Conservation (phyloP, 495 filamentous ascomycete species). For the Letharia columbiana region DNA sequence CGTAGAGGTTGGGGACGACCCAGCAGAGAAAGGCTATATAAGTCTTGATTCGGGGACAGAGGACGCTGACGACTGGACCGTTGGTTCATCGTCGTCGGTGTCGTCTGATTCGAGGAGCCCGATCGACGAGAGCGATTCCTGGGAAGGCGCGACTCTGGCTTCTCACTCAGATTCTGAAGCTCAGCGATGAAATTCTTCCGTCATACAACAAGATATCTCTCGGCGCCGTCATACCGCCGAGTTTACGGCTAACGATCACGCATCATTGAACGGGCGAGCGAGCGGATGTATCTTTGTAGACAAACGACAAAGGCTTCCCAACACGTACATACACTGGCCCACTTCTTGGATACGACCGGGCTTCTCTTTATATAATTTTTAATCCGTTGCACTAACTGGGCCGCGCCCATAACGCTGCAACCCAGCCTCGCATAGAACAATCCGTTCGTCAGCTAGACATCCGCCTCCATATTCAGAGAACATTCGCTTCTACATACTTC, state of each 20-base stretch:
- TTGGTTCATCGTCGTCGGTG: slow-evolving; percentile 62
- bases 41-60: slow-evolving; percentile 46
- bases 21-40: slow-evolving; percentile 47
- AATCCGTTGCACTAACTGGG: slow-evolving; percentile 4
- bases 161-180: slow-evolving; percentile 46
- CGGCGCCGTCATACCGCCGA: slow-evolving; percentile 5
- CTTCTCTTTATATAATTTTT: slow-evolving; percentile 6
- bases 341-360: slow-evolving; percentile 11
- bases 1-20: slow-evolving; percentile 63
- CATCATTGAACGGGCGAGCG: neutral
- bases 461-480: slow-evolving; percentile 12
- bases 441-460: slow-evolving; percentile 11
- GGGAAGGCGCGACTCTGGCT: slow-evolving; percentile 54
- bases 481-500: slow-evolving; percentile 5
- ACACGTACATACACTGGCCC: slow-evolving; percentile 7
- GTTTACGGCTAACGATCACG: slow-evolving; percentile 7
- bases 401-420: slow-evolving; percentile 5
- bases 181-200: slow-evolving; percentile 30
- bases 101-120: slow-evolving; percentile 56
- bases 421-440: slow-evolving; percentile 5
- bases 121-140: slow-evolving; percentile 51
- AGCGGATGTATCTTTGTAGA: neutral
- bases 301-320: neutral
- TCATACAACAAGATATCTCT: neutral
- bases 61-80: slow-evolving; percentile 65